A percentile compares a stretch with the other conserved stretches of the same genome.
phyloP scores from a whole-genome alignment of 2,329 filamentous ascomycete genomes.

The Cladosporium sp. region DNA sequence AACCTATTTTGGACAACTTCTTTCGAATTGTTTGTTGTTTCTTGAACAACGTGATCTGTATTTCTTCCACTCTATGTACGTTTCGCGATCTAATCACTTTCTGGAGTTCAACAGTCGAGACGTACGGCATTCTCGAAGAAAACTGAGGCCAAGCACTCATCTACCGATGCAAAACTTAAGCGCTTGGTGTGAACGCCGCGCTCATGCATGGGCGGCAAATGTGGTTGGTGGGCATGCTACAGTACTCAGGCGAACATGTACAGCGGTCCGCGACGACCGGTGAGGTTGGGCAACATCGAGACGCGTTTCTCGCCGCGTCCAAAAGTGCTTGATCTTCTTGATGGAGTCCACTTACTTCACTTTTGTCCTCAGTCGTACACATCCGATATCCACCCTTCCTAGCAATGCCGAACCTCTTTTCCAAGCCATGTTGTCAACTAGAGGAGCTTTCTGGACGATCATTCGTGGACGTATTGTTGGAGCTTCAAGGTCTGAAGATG shows the following conservation, averaged over 20 bases:
- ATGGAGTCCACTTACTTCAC: too few species aligned
- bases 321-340: neutral
- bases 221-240: neutral
- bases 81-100: too few species aligned
- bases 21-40: too few species aligned
- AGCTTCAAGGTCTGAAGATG: too few species aligned
- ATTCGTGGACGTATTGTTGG: too few species aligned
- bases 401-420: neutral
- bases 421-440: neutral
- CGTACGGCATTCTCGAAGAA: too few species aligned
- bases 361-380: too few species aligned
- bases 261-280: neutral
- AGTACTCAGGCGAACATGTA: neutral
- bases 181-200: neutral
- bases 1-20: too few species aligned
- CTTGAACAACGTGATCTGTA: too few species aligned
- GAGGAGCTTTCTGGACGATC: neutral
- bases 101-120: too few species aligned
- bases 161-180: neutral
- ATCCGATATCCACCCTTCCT: neutral
- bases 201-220: neutral
- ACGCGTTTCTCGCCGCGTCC: neutral
- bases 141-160: too few species aligned
- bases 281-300: neutral
- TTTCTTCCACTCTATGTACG: too few species aligned